A percentile compares a stretch with the other conserved stretches of the same genome.
These are phyloP conservation scores for Microbotryum silenes-acaulis DNA, from an alignment of 1,284 basidiomycete genomes.

Conservation along the genomic window DNA sequence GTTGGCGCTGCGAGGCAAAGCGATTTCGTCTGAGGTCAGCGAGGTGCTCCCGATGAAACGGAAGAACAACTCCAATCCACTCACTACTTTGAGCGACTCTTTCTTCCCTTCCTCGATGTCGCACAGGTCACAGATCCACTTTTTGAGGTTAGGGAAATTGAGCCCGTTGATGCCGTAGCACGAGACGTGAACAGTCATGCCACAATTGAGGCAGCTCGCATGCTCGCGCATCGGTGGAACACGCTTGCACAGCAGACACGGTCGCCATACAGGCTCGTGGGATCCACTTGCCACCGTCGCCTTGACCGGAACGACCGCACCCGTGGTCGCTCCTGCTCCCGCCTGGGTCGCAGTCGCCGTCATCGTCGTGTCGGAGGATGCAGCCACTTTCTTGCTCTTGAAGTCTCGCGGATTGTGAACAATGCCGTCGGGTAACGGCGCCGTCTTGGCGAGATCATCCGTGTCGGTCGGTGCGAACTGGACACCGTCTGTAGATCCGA, in stretches of 20 bases:
- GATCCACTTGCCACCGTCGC: too few relatives aligned
- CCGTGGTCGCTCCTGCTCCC: too few relatives aligned
- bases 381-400: too few relatives aligned
- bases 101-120: slow-evolving; percentile 10
- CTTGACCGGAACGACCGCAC: too few relatives aligned
- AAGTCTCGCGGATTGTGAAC: not conserved
- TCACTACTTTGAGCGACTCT: slow-evolving; percentile 6
- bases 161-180: slow-evolving; percentile 33
- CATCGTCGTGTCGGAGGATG: too few relatives aligned
- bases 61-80: not conserved
- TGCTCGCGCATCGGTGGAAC: too few relatives aligned
- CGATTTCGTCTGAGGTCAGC: not conserved
- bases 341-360: too few relatives aligned
- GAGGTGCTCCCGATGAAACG: not conserved
- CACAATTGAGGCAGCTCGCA: too few relatives aligned
- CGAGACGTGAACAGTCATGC: not conserved
- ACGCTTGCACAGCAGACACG: too few relatives aligned
- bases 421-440: not conserved
- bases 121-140: slow-evolving; percentile 35
- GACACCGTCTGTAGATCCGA: slow-evolving; percentile 27
- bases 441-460: slow-evolving; percentile 16
- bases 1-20: not conserved
- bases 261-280: too few relatives aligned
- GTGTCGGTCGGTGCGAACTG: slow-evolving; percentile 21
- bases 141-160: slow-evolving; percentile 9